Conservation (phyloP, 306 rosid species). For the Begonia peltatifolia region DNA sequence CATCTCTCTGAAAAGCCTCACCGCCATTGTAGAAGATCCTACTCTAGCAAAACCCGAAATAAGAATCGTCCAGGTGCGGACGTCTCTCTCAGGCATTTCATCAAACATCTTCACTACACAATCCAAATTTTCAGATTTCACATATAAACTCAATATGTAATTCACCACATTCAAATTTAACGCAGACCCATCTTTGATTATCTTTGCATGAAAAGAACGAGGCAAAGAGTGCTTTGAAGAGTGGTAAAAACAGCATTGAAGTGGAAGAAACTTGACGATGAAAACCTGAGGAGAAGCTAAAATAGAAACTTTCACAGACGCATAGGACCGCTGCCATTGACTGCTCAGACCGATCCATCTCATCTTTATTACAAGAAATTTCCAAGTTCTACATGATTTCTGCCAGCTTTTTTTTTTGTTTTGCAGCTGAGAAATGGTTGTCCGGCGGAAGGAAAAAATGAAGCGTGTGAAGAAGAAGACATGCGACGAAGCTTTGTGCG, state of each 20-base stretch:
- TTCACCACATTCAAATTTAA: conserved; percentile 22
- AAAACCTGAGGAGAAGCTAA: not conserved
- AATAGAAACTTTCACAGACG: conserved; percentile 8
- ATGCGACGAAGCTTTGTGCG: no score
- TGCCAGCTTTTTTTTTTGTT: not conserved
- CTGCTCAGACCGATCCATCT: conserved; percentile 17
- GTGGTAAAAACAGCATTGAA: conserved; percentile 19
- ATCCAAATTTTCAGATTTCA: conserved; percentile 31
- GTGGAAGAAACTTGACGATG: conserved; percentile 4
- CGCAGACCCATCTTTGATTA: conserved; percentile 37
- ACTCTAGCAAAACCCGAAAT: conserved; percentile 55
- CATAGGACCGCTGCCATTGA: conserved; percentile 3
- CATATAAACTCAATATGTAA: conserved; percentile 20
- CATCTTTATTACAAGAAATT: conserved; percentile 9
- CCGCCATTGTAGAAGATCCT: conserved; percentile 26
- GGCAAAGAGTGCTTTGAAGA: conserved; percentile 11
- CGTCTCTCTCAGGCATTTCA: conserved; percentile 43
- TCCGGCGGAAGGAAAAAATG: no score
- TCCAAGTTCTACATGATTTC: not conserved
- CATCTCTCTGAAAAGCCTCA: conserved; percentile 52
- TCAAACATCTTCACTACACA: conserved; percentile 52
- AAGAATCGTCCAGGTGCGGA: conserved; percentile 59
- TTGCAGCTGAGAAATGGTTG: no score
- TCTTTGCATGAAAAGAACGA: conserved; percentile 38
- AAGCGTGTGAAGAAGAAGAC: no score